phyloP scores from a whole-genome alignment of 2,329 filamentous ascomycete species.

The Dactylellina parvicollis region DNA sequence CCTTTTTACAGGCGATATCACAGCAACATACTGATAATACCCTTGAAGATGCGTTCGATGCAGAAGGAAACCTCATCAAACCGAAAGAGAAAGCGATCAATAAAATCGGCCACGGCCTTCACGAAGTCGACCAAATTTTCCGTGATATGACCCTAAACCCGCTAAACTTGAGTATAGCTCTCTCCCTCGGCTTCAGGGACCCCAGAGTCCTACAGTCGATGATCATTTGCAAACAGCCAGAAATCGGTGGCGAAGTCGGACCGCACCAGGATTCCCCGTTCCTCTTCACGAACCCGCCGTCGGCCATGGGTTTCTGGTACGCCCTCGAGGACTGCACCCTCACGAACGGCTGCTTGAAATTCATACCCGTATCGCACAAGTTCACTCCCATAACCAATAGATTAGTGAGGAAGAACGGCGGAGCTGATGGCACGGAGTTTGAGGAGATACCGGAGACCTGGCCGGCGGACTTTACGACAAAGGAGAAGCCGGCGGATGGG shows the following conservation, averaged over 20 bases:
- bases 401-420: conserved; percentile 73
- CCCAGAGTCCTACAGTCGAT: conserved; percentile 88
- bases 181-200: conserved; percentile 76
- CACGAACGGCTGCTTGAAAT: conserved; percentile 88
- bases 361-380: conserved; percentile 82
- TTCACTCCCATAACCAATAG: conserved; percentile 76
- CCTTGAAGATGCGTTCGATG: conserved; percentile 76
- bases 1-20: neutral
- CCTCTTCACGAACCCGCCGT: conserved; percentile 86
- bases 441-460: conserved; percentile 70
- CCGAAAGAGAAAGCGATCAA: conserved; percentile 89
- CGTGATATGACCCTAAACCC: conserved; percentile 66
- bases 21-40: neutral
- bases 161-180: conserved; percentile 72
- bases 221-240: conserved; percentile 98
- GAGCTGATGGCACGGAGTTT: conserved; percentile 72
- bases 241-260: conserved; percentile 90
- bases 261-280: conserved; percentile 94
- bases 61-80: conserved; percentile 72
- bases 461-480: conserved; percentile 58
- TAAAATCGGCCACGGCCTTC: conserved; percentile 83
- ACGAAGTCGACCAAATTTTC: conserved; percentile 75
- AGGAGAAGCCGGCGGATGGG: conserved; percentile 60
- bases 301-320: conserved; percentile 96
- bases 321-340: conserved; percentile 89